Conservation (phyloP, 169 alveolate species). For the Plasmodium gaboni region DNA sequence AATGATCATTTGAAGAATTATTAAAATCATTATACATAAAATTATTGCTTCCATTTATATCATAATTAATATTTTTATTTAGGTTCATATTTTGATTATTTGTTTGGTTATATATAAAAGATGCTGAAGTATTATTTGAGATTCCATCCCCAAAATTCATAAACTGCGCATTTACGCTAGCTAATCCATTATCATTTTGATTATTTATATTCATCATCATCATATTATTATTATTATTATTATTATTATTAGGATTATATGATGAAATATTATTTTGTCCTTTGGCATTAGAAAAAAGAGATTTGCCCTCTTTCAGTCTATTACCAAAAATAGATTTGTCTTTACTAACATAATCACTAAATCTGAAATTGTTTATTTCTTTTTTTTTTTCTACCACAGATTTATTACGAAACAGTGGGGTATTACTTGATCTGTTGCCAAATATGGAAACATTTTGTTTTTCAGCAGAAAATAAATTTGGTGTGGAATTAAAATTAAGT, state of each 20-base stretch:
- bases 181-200: constrained; percentile 9
- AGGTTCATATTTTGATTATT: too few relatives aligned
- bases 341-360: constrained; percentile 45
- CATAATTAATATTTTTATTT: too few relatives aligned
- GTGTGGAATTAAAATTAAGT: too few relatives aligned
- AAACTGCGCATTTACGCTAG: constrained; percentile 8
- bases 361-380: constrained; percentile 11
- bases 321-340: constrained; percentile 75
- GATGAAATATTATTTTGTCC: constrained; percentile 5
- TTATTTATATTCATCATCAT: neutral
- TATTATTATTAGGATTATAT: constrained; percentile 8
- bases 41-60: too few relatives aligned
- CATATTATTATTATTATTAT: neutral
- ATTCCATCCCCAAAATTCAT: neutral
- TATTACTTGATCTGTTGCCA: constrained; percentile 34
- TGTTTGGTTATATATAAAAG: too few relatives aligned
- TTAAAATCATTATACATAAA: too few relatives aligned
- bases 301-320: constrained; percentile 52
- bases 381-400: neutral
- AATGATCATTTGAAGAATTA: too few relatives aligned
- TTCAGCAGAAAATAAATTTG: constrained; percentile 19
- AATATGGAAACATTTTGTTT: constrained; percentile 61
- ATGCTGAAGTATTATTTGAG: too few relatives aligned
- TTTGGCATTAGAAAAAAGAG: constrained; percentile 22
- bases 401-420: constrained; percentile 32